phyloP scores from a whole-genome alignment of 2,329 filamentous ascomycete species.

The Diaporthe ampelina region DNA sequence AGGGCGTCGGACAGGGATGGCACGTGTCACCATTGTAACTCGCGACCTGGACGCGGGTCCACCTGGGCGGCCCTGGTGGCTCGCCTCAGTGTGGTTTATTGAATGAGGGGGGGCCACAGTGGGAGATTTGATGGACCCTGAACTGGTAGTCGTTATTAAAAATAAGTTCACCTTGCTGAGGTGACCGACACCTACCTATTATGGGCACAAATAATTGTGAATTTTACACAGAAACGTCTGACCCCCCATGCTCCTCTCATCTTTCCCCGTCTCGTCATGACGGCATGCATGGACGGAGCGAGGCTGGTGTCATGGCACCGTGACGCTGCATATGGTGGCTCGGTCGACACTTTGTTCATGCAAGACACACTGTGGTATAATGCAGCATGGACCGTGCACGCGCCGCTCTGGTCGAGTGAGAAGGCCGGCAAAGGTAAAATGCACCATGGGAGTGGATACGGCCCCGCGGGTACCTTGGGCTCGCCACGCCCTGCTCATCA shows the following conservation, averaged over 20 bases:
- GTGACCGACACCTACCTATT: not conserved
- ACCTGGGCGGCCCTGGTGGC: conserved; percentile 1
- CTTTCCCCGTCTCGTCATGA: not conserved
- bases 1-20: conserved; percentile 15
- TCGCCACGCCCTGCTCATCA: conserved; percentile 15
- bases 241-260: not conserved
- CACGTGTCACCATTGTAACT: conserved; percentile 31
- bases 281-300: not conserved
- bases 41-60: conserved; percentile 26
- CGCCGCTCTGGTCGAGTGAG: conserved; percentile 8
- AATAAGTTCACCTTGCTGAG: conserved; percentile 21
- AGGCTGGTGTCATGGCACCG: conserved; percentile 13
- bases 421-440: conserved; percentile 5
- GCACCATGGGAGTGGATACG: not conserved
- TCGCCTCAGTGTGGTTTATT: conserved; percentile 26
- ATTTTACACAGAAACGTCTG: not conserved
- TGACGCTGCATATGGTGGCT: not conserved
- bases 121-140: conserved; percentile 33
- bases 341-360: conserved; percentile 3
- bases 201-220: not conserved
- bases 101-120: conserved; percentile 34
- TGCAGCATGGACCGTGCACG: conserved; percentile 25
- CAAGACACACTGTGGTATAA: conserved; percentile 27
- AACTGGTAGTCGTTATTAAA: conserved; percentile 33
- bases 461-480: conserved; percentile 13